phyloP scores from a whole-genome alignment of 2,329 filamentous ascomycete species.

The Paracoccidioides lutzii region DNA sequence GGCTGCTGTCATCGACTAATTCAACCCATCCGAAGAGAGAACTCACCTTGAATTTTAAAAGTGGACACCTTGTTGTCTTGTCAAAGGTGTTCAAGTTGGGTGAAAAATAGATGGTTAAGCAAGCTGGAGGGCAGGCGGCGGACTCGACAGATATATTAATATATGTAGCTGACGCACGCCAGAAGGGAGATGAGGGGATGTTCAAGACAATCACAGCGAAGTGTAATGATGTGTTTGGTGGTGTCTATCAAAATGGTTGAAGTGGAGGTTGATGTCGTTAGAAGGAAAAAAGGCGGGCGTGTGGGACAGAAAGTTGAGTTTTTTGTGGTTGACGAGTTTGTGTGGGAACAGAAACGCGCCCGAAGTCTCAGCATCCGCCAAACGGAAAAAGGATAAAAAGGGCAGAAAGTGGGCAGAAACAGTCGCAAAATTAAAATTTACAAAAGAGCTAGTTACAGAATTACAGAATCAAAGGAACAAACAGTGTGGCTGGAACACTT shows the following conservation, averaged over 20 bases:
- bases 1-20: background rate
- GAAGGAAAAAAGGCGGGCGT: background rate
- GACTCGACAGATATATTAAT: background rate
- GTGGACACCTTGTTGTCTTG: background rate
- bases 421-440: background rate
- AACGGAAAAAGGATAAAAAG: background rate
- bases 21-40: background rate
- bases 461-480: background rate
- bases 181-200: background rate
- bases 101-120: too few species aligned
- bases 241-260: background rate
- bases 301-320: background rate
- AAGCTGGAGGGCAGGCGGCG: background rate
- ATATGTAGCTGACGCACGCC: background rate
- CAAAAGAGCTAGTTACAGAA: background rate
- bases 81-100: background rate
- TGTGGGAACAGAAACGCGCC: background rate
- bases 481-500: background rate
- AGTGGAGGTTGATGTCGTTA: background rate
- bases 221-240: background rate
- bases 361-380: too few species aligned
- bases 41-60: background rate
- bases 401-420: background rate
- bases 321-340: slow-evolving; percentile 1
- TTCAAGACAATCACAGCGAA: background rate